Conservation (phyloP, 2,329 filamentous ascomycete genomes). For the Pestalotiopsis sp. region DNA sequence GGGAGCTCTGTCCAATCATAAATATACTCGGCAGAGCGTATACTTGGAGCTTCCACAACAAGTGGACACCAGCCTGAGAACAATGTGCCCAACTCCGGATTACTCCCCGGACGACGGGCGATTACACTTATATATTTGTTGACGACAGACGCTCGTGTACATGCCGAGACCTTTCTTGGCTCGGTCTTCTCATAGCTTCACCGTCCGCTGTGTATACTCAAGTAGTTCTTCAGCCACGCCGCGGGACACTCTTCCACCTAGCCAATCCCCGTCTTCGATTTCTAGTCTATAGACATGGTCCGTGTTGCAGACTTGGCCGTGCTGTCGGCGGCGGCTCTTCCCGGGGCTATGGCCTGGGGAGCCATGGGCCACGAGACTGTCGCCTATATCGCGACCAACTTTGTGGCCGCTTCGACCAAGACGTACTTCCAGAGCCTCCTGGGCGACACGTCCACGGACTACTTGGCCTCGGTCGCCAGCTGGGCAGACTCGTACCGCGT, state of each 20-base stretch:
- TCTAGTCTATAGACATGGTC: constrained; percentile 22
- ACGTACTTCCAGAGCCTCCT: constrained; percentile 46
- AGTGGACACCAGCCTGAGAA: neutral
- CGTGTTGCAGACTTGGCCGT: constrained; percentile 22
- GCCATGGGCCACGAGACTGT: constrained; percentile 53
- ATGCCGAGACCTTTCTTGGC: neutral
- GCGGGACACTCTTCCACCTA: neutral
- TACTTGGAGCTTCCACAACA: neutral
- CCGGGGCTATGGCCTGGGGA: constrained; percentile 39
- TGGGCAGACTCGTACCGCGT: constrained; percentile 52
- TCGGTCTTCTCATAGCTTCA: neutral
- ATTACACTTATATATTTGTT: neutral
- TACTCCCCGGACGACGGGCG: neutral
- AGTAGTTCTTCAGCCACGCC: neutral
- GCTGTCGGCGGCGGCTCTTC: constrained; percentile 23
- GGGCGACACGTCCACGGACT: constrained; percentile 44
- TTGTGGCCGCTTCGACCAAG: constrained; percentile 43
- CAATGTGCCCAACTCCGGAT: neutral
- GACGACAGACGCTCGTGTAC: neutral
- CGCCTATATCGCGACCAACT: constrained; percentile 55
- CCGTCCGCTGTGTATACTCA: neutral
- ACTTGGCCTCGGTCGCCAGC: constrained; percentile 50
- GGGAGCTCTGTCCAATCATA: neutral
- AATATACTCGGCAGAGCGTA: neutral
- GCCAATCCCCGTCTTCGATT: neutral